These are phyloP conservation scores for Erysiphe pulchra DNA, from an alignment of 2,329 filamentous ascomycete genomes.

Conservation along the genomic window DNA sequence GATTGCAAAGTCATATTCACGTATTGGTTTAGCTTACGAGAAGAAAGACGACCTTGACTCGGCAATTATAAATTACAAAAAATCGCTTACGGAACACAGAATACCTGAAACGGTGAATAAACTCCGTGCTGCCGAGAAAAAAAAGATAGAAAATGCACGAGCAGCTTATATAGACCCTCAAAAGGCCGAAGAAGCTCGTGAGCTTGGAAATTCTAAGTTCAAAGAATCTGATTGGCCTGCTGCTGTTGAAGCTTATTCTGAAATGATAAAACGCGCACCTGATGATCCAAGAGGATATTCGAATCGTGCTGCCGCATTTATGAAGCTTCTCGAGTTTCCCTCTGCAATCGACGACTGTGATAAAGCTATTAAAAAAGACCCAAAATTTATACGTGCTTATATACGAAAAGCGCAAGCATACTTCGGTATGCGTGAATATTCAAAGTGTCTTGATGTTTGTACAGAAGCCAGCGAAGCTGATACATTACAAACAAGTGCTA, in stretches of 20 bases:
- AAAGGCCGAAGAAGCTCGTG: constrained; percentile 86
- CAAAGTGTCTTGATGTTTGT: constrained; percentile 75
- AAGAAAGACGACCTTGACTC: constrained; percentile 55
- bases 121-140: constrained; percentile 72
- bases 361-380: constrained; percentile 68
- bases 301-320: constrained; percentile 87
- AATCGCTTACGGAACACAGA: constrained; percentile 85
- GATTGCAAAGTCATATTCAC: constrained; percentile 92
- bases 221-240: constrained; percentile 90
- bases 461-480: constrained; percentile 59
- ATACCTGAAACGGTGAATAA: constrained; percentile 85
- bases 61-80: constrained; percentile 77
- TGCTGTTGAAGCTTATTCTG: constrained; percentile 76
- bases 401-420: constrained; percentile 89
- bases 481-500: constrained; percentile 46
- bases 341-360: constrained; percentile 84
- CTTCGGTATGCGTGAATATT: constrained; percentile 96
- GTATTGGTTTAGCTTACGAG: constrained; percentile 85
- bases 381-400: constrained; percentile 84
- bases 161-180: constrained; percentile 66
- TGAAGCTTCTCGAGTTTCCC: constrained; percentile 91
- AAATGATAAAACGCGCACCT: constrained; percentile 92
- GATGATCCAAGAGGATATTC: constrained; percentile 85
- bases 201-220: constrained; percentile 89
- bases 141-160: constrained; percentile 50